Percentiles rank a stretch among this genome's conserved stretches.
Evolutionary conservation across 352 stramenopile species (phyloP).

Genomic region (Globisporangium parvum): DNA sequence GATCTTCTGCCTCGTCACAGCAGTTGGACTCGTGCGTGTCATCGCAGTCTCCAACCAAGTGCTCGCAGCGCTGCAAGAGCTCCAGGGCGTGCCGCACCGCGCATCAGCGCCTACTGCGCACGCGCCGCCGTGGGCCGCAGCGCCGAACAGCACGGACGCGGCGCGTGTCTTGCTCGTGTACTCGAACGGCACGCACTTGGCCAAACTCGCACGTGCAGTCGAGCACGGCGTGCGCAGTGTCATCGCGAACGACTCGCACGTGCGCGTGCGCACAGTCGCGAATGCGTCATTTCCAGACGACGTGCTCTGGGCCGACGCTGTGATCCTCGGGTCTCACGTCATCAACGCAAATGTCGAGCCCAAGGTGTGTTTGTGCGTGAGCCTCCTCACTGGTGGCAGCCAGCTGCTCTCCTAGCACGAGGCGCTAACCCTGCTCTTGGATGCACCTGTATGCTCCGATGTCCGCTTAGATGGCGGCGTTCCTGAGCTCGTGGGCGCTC

Average conservation of each 20-base stretch:
- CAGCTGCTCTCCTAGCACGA: neutral
- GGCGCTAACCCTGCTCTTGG: neutral
- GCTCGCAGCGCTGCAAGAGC: slow-evolving; percentile 29
- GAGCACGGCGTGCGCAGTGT: slow-evolving; percentile 34
- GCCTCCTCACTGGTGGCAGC: neutral
- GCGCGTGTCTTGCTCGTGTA: slow-evolving; percentile 69
- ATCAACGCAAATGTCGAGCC: slow-evolving; percentile 87
- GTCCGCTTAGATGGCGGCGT: slow-evolving; percentile 45
- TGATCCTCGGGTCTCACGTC: slow-evolving; percentile 81
- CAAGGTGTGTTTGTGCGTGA: slow-evolving; percentile 29
- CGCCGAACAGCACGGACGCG: neutral
- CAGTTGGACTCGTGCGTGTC: slow-evolving; percentile 12
- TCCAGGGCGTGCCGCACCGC: slow-evolving; percentile 2
- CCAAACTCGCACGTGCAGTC: slow-evolving; percentile 66
- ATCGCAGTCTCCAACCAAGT: slow-evolving; percentile 23
- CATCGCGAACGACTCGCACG: slow-evolving; percentile 22
- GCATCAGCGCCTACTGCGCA: neutral
- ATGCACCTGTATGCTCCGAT: neutral
- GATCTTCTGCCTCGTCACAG: slow-evolving; percentile 16
- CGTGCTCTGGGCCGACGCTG: slow-evolving; percentile 76
- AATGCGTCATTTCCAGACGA: slow-evolving; percentile 74
- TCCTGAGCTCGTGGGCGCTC: slow-evolving; percentile 69
- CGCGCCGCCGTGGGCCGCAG: neutral
- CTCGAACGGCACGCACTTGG: slow-evolving; percentile 63
- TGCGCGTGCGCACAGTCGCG: slow-evolving; percentile 49